Evolutionary conservation across 352 stramenopile species (phyloP).

Genomic region (Phytophthora capsici): DNA sequence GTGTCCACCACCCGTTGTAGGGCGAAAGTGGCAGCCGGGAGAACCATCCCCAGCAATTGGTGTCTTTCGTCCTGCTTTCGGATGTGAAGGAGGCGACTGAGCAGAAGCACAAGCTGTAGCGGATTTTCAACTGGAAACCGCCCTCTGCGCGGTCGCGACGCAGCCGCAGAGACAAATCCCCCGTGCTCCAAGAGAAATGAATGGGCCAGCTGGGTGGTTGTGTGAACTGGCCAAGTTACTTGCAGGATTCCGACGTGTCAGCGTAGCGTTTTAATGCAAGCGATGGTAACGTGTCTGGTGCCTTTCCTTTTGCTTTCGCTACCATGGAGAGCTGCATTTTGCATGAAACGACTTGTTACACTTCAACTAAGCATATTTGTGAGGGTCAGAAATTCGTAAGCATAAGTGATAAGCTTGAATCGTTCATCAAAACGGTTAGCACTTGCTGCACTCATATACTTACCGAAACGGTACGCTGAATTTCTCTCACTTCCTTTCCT

Average conservation of each 20-base stretch:
- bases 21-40: slow-evolving; percentile 16
- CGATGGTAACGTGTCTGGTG: slow-evolving; percentile 8
- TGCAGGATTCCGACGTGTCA: slow-evolving; percentile 8
- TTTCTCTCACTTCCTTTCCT: slow-evolving; percentile 26
- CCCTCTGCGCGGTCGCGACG: too few species aligned
- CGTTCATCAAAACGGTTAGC: slow-evolving; percentile 6
- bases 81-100: slow-evolving; percentile 13
- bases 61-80: slow-evolving; percentile 3
- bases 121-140: slow-evolving; percentile 26
- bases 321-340: too few species aligned
- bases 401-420: background rate
- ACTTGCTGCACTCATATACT: slow-evolving; percentile 5
- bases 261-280: background rate
- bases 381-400: background rate
- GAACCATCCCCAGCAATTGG: slow-evolving; percentile 10
- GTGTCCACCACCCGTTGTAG: slow-evolving; percentile 23
- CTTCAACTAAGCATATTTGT: slow-evolving; percentile 12
- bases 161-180: slow-evolving; percentile 22
- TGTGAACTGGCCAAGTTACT: slow-evolving; percentile 1
- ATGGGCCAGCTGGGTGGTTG: slow-evolving; percentile 23
- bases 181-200: slow-evolving; percentile 29
- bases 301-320: background rate
- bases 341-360: slow-evolving; percentile 1
- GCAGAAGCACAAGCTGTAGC: too few species aligned
- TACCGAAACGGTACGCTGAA: slow-evolving; percentile 32